These are phyloP conservation scores for Favolaschia claudopus DNA, from an alignment of 768 basidiomycete genomes.

Conservation along the genomic window DNA sequence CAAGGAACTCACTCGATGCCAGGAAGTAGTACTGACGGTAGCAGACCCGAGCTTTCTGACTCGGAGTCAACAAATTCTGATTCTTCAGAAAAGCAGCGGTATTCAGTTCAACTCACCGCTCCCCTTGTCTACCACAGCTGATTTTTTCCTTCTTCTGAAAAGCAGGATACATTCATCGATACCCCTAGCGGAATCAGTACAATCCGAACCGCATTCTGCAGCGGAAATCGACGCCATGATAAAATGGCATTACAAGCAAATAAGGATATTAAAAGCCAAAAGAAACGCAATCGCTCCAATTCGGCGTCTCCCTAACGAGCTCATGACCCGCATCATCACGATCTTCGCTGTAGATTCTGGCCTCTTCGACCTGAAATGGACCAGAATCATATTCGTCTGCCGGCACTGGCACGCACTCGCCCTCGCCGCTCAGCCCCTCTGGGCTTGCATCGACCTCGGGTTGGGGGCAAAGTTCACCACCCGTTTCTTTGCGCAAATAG, in stretches of 20 bases:
- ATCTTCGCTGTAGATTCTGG: slow-evolving; percentile 1
- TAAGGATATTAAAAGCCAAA: background rate
- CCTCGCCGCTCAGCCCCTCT: slow-evolving; percentile 3
- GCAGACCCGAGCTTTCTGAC: too few relatives aligned
- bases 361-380: slow-evolving; percentile 7
- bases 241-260: slow-evolving; percentile 3
- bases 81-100: too few relatives aligned
- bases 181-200: too few relatives aligned
- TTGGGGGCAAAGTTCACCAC: too few relatives aligned
- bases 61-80: too few relatives aligned
- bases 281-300: background rate
- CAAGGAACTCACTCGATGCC: too few relatives aligned
- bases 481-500: background rate
- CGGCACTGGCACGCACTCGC: background rate
- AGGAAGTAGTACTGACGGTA: too few relatives aligned
- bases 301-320: slow-evolving; percentile 1
- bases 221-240: background rate
- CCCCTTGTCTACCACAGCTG: too few relatives aligned
- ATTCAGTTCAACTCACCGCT: too few relatives aligned
- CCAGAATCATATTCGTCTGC: slow-evolving; percentile 3
- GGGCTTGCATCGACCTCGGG: background rate
- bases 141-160: too few relatives aligned
- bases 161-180: too few relatives aligned
- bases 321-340: background rate
- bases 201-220: too few relatives aligned